These are phyloP conservation scores for Tillandsia fasciculata DNA, from an alignment of 176 grass and related monocot genomes.

Conservation along the genomic window DNA sequence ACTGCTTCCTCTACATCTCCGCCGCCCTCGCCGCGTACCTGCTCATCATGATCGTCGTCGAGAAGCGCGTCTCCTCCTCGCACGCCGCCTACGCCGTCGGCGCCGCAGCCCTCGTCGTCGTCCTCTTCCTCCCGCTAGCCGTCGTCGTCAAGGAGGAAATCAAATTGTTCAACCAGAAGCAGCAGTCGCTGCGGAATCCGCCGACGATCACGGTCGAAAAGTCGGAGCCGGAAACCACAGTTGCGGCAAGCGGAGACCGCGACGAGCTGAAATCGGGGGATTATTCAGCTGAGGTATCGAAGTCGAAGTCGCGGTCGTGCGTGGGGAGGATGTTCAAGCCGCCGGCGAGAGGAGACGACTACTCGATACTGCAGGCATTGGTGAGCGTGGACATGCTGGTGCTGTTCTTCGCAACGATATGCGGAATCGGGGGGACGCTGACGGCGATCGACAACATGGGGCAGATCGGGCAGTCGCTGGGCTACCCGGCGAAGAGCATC, in stretches of 20 bases:
- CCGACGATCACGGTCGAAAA: slow-evolving; percentile 32
- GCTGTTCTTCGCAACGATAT: slow-evolving; percentile 58
- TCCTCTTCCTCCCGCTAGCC: slow-evolving; percentile 52
- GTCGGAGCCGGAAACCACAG: neutral
- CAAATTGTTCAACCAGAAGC: slow-evolving; percentile 34
- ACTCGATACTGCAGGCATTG: slow-evolving; percentile 53
- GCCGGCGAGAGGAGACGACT: slow-evolving; percentile 53
- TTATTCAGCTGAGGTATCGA: neutral
- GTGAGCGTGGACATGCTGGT: slow-evolving; percentile 65
- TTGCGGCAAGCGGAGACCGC: neutral
- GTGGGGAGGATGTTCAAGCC: slow-evolving; percentile 32
- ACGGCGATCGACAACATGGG: slow-evolving; percentile 79
- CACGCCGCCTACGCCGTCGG: slow-evolving; percentile 23
- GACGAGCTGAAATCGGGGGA: neutral
- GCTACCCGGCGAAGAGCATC: slow-evolving; percentile 47
- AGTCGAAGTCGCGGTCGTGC: neutral
- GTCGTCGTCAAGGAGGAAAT: slow-evolving; percentile 66
- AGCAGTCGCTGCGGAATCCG: slow-evolving; percentile 15
- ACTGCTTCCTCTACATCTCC: slow-evolving; percentile 71
- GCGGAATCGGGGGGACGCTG: slow-evolving; percentile 58
- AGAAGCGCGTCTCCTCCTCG: slow-evolving; percentile 9
- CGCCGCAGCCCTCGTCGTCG: slow-evolving; percentile 31
- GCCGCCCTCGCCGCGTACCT: slow-evolving; percentile 45
- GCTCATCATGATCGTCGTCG: slow-evolving; percentile 44
- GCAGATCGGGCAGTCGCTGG: slow-evolving; percentile 55